Conservation (phyloP, 805 yeast genomes). For the Scheffersomyces coipomensis region DNA sequence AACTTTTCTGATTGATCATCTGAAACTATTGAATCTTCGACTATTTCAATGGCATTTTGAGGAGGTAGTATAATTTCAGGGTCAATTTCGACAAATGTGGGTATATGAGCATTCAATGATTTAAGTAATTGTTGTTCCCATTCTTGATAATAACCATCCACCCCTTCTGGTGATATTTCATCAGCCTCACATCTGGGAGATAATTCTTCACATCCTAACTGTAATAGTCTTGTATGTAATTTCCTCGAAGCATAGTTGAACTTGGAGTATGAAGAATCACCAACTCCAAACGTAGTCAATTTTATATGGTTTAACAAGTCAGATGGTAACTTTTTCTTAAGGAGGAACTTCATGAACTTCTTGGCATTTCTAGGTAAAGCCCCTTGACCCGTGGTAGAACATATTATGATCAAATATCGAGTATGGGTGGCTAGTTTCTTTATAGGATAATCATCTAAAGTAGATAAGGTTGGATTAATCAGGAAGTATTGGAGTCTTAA, state of each 20-base stretch:
- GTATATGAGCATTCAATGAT: constrained; percentile 19
- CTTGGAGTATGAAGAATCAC: constrained; percentile 88
- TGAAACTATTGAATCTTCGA: constrained; percentile 1
- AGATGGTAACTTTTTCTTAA: constrained; percentile 59
- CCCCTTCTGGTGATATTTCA: constrained; percentile 75
- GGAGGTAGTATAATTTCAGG: constrained; percentile 27
- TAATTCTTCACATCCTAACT: constrained; percentile 77
- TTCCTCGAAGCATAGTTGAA: constrained; percentile 88
- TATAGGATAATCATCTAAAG: constrained; percentile 62
- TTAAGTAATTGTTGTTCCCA: constrained; percentile 59
- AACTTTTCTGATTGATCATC: constrained; percentile 20
- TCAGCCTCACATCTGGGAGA: constrained; percentile 84
- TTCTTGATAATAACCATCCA: constrained; percentile 73
- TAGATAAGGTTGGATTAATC: constrained; percentile 45
- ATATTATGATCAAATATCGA: constrained; percentile 51
- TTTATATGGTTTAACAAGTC: constrained; percentile 60
- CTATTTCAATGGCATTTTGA: constrained; percentile 14
- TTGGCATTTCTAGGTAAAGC: constrained; percentile 78
- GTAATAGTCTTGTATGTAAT: constrained; percentile 71
- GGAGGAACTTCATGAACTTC: constrained; percentile 72
- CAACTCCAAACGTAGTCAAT: constrained; percentile 82
- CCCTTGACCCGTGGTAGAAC: constrained; percentile 96
- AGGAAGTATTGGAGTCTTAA: constrained; percentile 54
- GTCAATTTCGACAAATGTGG: constrained; percentile 19
- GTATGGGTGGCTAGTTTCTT: constrained; percentile 50